Percentiles rank a stretch among this genome's conserved stretches.
Evolutionary conservation across 441 rosid species (phyloP).

Genomic region (Pelargonium fulgidum): DNA sequence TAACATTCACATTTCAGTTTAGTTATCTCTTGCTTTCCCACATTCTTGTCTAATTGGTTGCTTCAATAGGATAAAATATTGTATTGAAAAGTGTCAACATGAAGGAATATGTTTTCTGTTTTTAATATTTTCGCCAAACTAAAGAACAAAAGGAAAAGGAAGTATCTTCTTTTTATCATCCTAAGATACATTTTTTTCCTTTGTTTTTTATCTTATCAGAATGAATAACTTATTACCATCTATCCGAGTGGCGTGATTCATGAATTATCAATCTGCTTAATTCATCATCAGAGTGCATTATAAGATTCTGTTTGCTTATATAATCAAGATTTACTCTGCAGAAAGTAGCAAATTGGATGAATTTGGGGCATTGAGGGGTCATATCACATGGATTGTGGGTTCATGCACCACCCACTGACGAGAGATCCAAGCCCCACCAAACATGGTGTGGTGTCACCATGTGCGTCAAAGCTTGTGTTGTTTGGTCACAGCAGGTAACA

Average conservation of each 20-base stretch:
- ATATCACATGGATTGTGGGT: constrained; percentile 5
- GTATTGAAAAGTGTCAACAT: neutral
- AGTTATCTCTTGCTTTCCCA: neutral
- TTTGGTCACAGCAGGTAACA: neutral
- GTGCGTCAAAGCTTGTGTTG: constrained; percentile 8
- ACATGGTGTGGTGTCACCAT: constrained; percentile 10
- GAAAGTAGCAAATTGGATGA: neutral
- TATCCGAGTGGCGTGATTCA: neutral
- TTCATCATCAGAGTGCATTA: neutral
- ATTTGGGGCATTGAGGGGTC: constrained; percentile 2
- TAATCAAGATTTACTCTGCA: constrained; percentile 9
- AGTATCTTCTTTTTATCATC: neutral
- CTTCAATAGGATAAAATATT: neutral
- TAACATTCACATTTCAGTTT: no score
- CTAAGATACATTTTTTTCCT: neutral
- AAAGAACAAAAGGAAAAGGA: neutral
- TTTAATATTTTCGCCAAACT: no score
- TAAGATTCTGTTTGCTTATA: constrained; percentile 4
- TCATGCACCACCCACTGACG: constrained; percentile 11
- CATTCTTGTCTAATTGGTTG: neutral
- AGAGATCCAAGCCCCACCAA: constrained; percentile 4
- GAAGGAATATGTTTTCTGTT: no score
- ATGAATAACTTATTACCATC: neutral
- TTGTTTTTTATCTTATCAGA: neutral
- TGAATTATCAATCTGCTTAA: neutral